Conservation (phyloP, 2,329 filamentous ascomycete genomes). For the Scedosporium apiospermum region DNA sequence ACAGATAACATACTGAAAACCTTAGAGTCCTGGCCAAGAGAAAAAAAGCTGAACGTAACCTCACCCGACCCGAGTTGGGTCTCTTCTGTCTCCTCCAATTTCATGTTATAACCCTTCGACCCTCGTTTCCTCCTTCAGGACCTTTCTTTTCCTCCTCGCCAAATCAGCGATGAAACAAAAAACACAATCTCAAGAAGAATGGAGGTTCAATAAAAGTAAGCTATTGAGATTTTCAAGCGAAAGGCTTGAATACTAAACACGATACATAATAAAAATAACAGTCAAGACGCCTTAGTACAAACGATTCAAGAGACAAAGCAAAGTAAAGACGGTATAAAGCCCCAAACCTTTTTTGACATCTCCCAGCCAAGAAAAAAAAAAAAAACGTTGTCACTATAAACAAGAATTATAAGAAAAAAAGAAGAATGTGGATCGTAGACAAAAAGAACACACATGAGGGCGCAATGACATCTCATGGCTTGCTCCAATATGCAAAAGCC, state of each 20-base stretch:
- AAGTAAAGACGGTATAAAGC: constrained; percentile 9
- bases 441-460: background rate
- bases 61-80: too few relatives aligned
- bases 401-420: background rate
- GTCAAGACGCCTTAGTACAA: background rate
- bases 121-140: too few relatives aligned
- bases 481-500: background rate
- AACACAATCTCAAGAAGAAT: background rate
- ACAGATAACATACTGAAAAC: too few relatives aligned
- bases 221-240: background rate
- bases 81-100: too few relatives aligned
- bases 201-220: background rate
- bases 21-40: too few relatives aligned
- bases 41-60: too few relatives aligned
- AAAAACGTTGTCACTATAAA: background rate
- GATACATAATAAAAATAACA: background rate
- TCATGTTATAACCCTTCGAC: too few relatives aligned
- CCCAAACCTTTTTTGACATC: constrained; percentile 8
- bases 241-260: background rate
- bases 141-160: too few relatives aligned
- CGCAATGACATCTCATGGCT: background rate
- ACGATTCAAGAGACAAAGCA: background rate
- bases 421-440: background rate
- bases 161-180: background rate
- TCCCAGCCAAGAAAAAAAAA: constrained; percentile 7